Evolutionary conservation across 306 rosid species (phyloP).

Genomic region (Fragaria vesca): DNA sequence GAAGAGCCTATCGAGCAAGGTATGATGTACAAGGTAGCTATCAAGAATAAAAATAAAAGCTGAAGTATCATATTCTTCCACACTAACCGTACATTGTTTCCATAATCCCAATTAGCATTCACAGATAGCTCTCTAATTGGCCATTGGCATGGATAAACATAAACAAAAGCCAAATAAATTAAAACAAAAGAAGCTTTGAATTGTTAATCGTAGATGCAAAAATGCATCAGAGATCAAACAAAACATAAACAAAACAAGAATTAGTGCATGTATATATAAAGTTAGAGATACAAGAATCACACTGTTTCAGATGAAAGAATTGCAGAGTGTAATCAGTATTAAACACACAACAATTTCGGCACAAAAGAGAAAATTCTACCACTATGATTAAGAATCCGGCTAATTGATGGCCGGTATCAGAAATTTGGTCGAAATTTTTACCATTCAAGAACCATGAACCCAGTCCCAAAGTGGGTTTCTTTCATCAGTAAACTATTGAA

Average conservation of each 20-base stretch:
- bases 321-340: background rate
- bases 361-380: background rate
- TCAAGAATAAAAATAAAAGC: background rate
- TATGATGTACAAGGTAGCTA: background rate
- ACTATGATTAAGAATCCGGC: background rate
- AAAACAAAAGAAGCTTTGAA: background rate
- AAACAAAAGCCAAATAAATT: too few relatives aligned
- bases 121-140: background rate
- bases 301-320: background rate
- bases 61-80: background rate
- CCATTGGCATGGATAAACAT: background rate
- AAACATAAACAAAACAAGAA: background rate
- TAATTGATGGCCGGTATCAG: background rate
- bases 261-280: background rate
- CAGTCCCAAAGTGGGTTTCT: constrained; percentile 5
- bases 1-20: background rate
- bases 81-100: background rate
- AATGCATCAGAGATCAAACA: background rate
- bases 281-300: background rate
- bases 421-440: background rate
- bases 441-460: background rate
- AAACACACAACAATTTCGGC: background rate
- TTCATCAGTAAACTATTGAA: background rate
- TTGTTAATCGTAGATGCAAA: background rate
- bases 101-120: background rate